These are phyloP conservation scores for Amanita phalloides DNA, from an alignment of 768 basidiomycete species.

Conservation along the genomic window DNA sequence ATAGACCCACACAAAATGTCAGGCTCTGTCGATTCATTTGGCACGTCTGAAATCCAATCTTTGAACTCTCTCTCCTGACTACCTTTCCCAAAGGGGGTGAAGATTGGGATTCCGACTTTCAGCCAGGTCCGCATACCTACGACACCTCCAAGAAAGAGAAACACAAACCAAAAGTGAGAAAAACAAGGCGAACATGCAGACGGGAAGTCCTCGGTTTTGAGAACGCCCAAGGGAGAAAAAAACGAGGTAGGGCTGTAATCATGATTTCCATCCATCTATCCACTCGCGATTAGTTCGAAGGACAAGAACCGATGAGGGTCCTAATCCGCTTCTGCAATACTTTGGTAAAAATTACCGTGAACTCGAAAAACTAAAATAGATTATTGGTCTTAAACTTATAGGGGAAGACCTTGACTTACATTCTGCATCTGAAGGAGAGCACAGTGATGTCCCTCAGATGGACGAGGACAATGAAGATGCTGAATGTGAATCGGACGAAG, in stretches of 20 bases:
- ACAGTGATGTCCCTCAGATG: slow-evolving; percentile 15
- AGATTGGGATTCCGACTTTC: slow-evolving; percentile 3
- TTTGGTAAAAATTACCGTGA: slow-evolving; percentile 29
- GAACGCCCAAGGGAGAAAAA: slow-evolving; percentile 2
- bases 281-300: not conserved
- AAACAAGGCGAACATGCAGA: not conserved
- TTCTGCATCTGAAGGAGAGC: slow-evolving; percentile 39
- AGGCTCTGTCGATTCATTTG: not conserved
- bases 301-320: slow-evolving; percentile 6
- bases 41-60: not conserved
- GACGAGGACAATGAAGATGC: slow-evolving; percentile 17
- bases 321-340: slow-evolving; percentile 37
- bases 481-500: slow-evolving; percentile 4
- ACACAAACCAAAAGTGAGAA: not conserved
- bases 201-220: not conserved
- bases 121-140: slow-evolving; percentile 1
- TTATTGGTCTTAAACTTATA: slow-evolving; percentile 7
- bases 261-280: not conserved
- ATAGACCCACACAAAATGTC: not conserved
- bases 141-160: not conserved
- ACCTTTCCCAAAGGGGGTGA: not conserved
- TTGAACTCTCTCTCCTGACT: not conserved
- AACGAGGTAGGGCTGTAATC: slow-evolving; percentile 4
- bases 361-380: not conserved
- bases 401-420: slow-evolving; percentile 36